phyloP scores from a whole-genome alignment of 768 basidiomycete genomes.

The Collybia nuda region DNA sequence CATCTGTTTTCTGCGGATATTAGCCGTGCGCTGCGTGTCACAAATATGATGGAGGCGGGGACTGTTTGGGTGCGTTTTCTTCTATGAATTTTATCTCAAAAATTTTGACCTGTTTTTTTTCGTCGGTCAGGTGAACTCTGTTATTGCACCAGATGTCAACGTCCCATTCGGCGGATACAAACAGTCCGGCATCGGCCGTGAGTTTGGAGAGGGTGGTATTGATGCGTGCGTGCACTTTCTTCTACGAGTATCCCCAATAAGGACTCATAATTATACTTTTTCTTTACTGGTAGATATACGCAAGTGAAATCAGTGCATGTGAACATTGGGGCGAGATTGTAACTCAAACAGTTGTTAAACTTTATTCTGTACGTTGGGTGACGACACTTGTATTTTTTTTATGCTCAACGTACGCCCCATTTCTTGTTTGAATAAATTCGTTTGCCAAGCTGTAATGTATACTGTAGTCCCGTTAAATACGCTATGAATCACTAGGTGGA shows the following conservation, averaged over 20 bases:
- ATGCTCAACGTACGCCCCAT: too few species aligned
- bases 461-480: too few species aligned
- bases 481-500: too few species aligned
- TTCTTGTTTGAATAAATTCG: too few species aligned
- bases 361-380: too few species aligned
- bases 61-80: slow-evolving; percentile 48
- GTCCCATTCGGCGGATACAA: slow-evolving; percentile 86
- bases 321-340: slow-evolving; percentile 40
- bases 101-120: neutral
- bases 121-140: slow-evolving; percentile 43
- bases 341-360: neutral
- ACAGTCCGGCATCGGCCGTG: slow-evolving; percentile 81
- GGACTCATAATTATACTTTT: neutral
- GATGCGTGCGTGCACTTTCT: slow-evolving; percentile 40
- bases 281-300: slow-evolving; percentile 36
- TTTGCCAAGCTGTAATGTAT: too few species aligned
- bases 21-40: slow-evolving; percentile 27
- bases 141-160: slow-evolving; percentile 40
- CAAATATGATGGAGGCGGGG: slow-evolving; percentile 65
- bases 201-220: slow-evolving; percentile 74
- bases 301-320: slow-evolving; percentile 56
- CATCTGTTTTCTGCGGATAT: slow-evolving; percentile 51
- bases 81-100: neutral
- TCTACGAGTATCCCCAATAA: neutral
- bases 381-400: too few species aligned